Conservation (phyloP, 2,329 filamentous ascomycete genomes). For the Penicillium sp. region DNA sequence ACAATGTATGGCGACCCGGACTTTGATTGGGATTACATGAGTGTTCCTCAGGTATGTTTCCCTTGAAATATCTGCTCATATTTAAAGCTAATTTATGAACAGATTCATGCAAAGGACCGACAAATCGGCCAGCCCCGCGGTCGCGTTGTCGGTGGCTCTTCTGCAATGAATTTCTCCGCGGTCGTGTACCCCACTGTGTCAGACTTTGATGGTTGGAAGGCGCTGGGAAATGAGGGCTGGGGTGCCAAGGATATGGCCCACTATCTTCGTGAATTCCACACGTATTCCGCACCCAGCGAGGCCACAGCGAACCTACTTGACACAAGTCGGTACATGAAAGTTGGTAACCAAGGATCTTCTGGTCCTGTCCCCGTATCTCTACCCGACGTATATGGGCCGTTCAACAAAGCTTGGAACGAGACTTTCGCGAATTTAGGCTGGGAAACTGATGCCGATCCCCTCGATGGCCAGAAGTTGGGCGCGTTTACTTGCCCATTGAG, state of each 20-base stretch:
- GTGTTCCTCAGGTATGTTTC: constrained; percentile 22
- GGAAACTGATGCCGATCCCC: constrained; percentile 28
- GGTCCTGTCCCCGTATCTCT: constrained; percentile 23
- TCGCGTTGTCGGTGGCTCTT: constrained; percentile 51
- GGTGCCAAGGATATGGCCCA: constrained; percentile 46
- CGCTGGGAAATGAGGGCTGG: constrained; percentile 48
- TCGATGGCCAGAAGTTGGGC: constrained; percentile 40
- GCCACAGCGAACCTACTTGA: constrained; percentile 10
- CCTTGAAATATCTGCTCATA: too few relatives aligned
- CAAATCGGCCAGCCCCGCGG: constrained; percentile 47
- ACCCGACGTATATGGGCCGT: constrained; percentile 33
- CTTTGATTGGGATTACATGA: constrained; percentile 29
- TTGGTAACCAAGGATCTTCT: constrained; percentile 14
- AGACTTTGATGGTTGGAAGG: constrained; percentile 48
- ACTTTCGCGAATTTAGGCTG: constrained; percentile 21
- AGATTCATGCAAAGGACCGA: constrained; percentile 39
- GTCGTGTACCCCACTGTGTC: constrained; percentile 24
- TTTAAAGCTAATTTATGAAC: neutral
- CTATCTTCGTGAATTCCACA: constrained; percentile 50
- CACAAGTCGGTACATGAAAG: constrained; percentile 18
- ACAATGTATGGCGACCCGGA: constrained; percentile 22
- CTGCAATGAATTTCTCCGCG: constrained; percentile 44
- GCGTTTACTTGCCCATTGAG: constrained; percentile 39
- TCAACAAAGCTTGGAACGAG: constrained; percentile 26
- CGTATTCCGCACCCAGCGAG: constrained; percentile 28